Base-by-base conservation (phyloP, 306 rosid genomes). In the Trichosanthes cucumerina region DNA sequence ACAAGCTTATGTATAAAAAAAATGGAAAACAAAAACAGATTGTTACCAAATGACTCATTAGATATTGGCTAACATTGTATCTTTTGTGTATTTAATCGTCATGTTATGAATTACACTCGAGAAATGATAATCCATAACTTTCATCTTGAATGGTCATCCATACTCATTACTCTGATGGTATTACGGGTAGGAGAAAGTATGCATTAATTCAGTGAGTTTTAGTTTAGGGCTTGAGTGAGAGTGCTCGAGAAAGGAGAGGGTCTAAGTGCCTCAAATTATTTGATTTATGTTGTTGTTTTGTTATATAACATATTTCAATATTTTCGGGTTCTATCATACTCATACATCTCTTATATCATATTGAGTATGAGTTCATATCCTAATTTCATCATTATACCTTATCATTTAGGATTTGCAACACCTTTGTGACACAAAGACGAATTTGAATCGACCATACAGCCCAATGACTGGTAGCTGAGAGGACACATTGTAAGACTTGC, bases 371-470 rank as follows among this genome's bases (percentile, higher is more conserved):
- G 63, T 82, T 73, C 58, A 7, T 81, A 80, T 86, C 83, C 92
- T 93, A 82, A 89, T 86, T 60, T 76, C 76, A 26, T 79, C 87
- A 54, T 88, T 83, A 80, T 89, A 81, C 82, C 74, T 89, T 83
- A 59, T 89, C 84, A 79, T 85, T 80, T 86, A 92, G 98, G 97
- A 84, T 87, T 91, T 90, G 88, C 91, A 81, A 90, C 84, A 87
- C 87, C 94, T 34, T 93, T 90, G 90, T 93, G 96, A 93, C 92
- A 88, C 65, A 81, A 85, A 84, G 57, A 7, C 1, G n/a, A 44
- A 70, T 23, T 23, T 34, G 15, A 70, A 70, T 70, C 52, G 76
- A 24, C 31, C 0, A 70, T 43, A 70, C 39, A 44, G 76, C 14
- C 44, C 4, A 14, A 14, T 14, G n/a, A 41, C 75, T 1, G 28